Evolutionary conservation across 1,139 yeast species (phyloP).

Genomic region (Yamadazyma sp.): DNA sequence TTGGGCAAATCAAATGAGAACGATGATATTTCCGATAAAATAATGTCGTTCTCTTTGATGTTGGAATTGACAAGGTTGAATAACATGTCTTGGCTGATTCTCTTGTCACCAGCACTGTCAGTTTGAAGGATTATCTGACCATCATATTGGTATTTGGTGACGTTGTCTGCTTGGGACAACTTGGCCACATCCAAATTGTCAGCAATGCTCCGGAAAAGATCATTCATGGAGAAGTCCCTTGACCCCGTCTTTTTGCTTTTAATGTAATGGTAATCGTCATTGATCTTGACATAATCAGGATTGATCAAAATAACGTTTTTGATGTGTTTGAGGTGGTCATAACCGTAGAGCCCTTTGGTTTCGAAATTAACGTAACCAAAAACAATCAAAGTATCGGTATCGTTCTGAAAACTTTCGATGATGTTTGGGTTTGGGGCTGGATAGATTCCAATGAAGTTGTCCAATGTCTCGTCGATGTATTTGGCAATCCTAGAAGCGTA

Average conservation of each 20-base stretch:
- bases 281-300: conserved; percentile 35
- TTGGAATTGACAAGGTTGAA: conserved; percentile 32
- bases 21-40: conserved; percentile 78
- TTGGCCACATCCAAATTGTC: conserved; percentile 14
- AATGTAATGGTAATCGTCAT: conserved; percentile 22
- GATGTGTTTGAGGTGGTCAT: conserved; percentile 22
- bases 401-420: conserved; percentile 29
- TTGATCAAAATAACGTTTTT: conserved; percentile 28
- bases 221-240: conserved; percentile 23
- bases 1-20: conserved; percentile 72
- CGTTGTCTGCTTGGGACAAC: conserved; percentile 16
- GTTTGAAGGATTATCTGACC: conserved; percentile 7
- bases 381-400: conserved; percentile 49
- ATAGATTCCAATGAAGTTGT: conserved; percentile 64
- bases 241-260: conserved; percentile 18
- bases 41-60: conserved; percentile 60
- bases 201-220: conserved; percentile 18
- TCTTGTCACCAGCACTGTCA: conserved; percentile 14
- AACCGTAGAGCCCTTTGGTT: conserved; percentile 44
- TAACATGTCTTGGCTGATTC: conserved; percentile 28
- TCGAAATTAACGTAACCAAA: conserved; percentile 57
- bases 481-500: conserved; percentile 45
- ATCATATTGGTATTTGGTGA: conserved; percentile 10
- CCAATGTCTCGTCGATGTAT: conserved; percentile 61
- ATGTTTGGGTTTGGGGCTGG: conserved; percentile 22